Base-by-base conservation (phyloP, 2,329 filamentous ascomycete genomes). In the Corynespora cassiicola region DNA sequence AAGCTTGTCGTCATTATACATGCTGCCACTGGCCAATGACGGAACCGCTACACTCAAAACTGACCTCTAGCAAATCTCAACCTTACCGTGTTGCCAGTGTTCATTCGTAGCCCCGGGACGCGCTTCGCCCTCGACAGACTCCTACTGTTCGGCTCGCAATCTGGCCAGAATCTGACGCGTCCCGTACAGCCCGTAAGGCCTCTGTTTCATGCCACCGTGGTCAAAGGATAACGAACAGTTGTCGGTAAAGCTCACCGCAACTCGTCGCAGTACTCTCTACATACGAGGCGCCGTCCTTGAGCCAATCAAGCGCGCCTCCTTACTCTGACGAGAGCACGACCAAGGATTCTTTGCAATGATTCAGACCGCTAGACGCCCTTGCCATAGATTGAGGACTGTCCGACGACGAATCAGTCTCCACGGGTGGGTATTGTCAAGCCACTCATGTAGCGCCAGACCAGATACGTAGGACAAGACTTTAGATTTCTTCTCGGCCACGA, bases 1-100 rank as follows among this genome's bases (percentile, higher is more conserved):
- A 28, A 17, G 26, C 36, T 32, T 39, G 22, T 32, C 36, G 36
- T 39, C 36, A 39, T 25, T 33, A n/a, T 24, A 36, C 39, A 42
- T 42, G 26, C 9, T 3, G 24, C 21, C 25, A 14, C 17, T 23
- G 18, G 21, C 11, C 21, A 26, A 31, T 31, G 7, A 19, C 17
- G 8, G 17, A 6, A 10, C 9, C 10, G 10, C 10, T 31, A 31
- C 29, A 17, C 17, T 9, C 10, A n/a, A n/a, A n/a, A n/a, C n/a
- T n/a, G n/a, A 23, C 31, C 18, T 14, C 24, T n/a, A 16, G 18
- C 20, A 19, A 19, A 31, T 31, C 18, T 11, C 27, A 15, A 15
- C 12, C 5, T 12, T 4, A 20, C 16, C 29, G 9, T 15, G 14
- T 20, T 5, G 5, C 5, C 22, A 10, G 7, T 9, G 3, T 27